phyloP scores from a whole-genome alignment of 2,329 filamentous ascomycete species.

The Cercospora janseana region DNA sequence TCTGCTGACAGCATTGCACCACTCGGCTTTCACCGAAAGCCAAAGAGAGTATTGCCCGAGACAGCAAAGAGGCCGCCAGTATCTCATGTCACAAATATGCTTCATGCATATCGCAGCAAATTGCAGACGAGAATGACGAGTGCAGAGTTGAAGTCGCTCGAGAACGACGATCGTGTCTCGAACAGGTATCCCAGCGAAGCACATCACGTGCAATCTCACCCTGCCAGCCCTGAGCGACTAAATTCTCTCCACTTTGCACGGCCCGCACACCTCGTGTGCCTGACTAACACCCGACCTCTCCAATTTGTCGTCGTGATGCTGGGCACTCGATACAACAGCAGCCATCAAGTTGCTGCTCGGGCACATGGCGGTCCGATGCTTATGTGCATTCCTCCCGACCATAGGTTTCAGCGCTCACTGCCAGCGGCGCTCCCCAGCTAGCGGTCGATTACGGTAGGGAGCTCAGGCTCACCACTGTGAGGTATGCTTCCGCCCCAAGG shows the following conservation, averaged over 20 bases:
- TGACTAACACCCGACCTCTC: constrained; percentile 2
- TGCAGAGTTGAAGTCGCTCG: not conserved
- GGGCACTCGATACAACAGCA: too few species aligned
- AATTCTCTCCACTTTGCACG: not conserved
- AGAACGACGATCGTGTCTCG: constrained; percentile 2
- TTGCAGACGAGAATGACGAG: not conserved
- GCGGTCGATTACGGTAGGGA: too few species aligned
- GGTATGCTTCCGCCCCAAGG: not conserved
- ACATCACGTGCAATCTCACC: too few species aligned
- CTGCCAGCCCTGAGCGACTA: constrained; percentile 2
- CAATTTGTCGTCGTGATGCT: too few species aligned
- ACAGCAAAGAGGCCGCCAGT: not conserved
- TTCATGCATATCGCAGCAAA: not conserved
- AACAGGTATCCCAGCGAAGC: constrained; percentile 5
- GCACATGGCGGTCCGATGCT: too few species aligned
- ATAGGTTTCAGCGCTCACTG: too few species aligned
- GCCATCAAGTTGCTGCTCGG: too few species aligned
- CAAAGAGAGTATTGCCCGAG: not conserved
- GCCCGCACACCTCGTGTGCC: not conserved
- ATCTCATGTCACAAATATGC: not conserved
- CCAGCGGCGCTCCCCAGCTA: too few species aligned
- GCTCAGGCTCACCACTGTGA: too few species aligned
- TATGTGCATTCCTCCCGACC: too few species aligned
- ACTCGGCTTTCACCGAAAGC: not conserved
- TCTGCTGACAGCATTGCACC: constrained; percentile 5